These are phyloP conservation scores for Nakaseomyces nivariensis DNA, from an alignment of 1,139 yeast species.

Conservation along the genomic window DNA sequence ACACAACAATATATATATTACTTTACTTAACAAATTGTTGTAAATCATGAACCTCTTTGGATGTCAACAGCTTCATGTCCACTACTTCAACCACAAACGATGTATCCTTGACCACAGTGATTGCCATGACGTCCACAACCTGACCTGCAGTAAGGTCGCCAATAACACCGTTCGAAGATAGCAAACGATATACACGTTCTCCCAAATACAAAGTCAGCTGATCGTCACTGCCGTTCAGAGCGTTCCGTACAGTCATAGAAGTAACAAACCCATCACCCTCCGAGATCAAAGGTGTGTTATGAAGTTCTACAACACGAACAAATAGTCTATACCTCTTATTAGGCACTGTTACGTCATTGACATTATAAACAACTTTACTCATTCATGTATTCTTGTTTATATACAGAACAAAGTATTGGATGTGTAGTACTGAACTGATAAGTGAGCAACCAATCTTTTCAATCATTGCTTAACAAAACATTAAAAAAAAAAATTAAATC, in stretches of 20 bases:
- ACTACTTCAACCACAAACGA: neutral
- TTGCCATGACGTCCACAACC: neutral
- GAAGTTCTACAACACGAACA: conserved; percentile 1
- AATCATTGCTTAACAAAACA: neutral
- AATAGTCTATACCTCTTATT: neutral
- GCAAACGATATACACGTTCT: neutral
- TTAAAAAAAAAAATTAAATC: neutral
- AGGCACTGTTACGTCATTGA: neutral
- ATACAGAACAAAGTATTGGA: neutral
- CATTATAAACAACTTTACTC: neutral
- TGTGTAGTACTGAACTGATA: no score
- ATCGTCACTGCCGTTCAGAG: neutral
- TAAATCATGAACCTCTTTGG: neutral
- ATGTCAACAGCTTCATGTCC: neutral
- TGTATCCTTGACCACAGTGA: neutral
- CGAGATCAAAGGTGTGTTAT: neutral
- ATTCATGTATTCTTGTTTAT: neutral
- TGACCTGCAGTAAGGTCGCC: neutral
- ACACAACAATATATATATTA: neutral
- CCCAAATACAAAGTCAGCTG: neutral
- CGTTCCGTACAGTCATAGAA: neutral
- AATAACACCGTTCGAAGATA: neutral
- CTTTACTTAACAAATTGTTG: neutral
- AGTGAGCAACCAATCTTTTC: no score
- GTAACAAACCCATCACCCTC: neutral